Conservation (phyloP, 257 asterid species). For the Fraxinus cuspidata region DNA sequence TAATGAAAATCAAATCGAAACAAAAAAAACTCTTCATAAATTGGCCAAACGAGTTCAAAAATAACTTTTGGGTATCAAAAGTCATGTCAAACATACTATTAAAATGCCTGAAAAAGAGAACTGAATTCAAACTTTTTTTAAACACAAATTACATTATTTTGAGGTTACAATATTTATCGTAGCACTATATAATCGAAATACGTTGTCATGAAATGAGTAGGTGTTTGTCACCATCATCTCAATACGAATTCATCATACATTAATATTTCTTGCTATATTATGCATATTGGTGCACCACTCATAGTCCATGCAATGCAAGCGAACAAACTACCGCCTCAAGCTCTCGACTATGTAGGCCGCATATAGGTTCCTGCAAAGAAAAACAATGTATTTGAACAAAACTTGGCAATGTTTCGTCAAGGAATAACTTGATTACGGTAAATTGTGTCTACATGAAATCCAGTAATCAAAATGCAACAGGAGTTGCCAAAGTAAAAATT, state of each 20-base stretch:
- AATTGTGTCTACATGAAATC: neutral
- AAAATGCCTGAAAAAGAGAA: neutral
- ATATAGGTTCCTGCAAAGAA: slow-evolving; percentile 43
- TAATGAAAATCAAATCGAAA: no score
- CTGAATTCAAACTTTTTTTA: neutral
- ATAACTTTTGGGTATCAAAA: no score
- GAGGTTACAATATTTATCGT: neutral
- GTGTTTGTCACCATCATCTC: neutral
- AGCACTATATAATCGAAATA: neutral
- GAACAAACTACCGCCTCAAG: slow-evolving; percentile 45
- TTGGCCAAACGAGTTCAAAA: no score
- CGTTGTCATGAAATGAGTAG: neutral
- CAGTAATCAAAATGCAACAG: neutral
- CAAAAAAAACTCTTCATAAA: no score
- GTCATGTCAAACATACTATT: no score
- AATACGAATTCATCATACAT: neutral
- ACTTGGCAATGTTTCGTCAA: neutral
- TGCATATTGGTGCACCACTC: neutral
- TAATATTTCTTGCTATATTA: neutral
- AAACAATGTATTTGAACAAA: neutral
- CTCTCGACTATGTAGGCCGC: slow-evolving; percentile 51
- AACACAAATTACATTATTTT: neutral
- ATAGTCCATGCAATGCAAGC: neutral
- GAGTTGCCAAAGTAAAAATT: neutral
- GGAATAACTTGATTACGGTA: neutral